Conservation (phyloP, 1,284 basidiomycete genomes). For the Puccinia triticina region DNA sequence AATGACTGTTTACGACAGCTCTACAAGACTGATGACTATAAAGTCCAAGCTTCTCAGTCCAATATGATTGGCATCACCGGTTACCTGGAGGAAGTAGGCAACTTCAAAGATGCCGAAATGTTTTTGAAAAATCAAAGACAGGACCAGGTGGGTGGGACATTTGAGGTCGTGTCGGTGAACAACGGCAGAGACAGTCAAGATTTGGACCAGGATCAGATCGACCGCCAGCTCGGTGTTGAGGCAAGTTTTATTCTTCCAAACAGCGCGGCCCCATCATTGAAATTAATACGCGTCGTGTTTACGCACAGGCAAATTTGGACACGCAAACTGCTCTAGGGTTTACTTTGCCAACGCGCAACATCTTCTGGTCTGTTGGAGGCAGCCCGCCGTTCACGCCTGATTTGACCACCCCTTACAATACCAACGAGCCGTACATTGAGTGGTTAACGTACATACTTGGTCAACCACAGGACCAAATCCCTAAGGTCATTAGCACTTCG, state of each 20-base stretch:
- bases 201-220: slow-evolving; percentile 23
- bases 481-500: slow-evolving; percentile 42
- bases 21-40: slow-evolving; percentile 32
- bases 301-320: slow-evolving; percentile 34
- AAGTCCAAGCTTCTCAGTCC: neutral
- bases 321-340: slow-evolving; percentile 42
- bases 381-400: slow-evolving; percentile 42
- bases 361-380: slow-evolving; percentile 42
- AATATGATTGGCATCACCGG: slow-evolving; percentile 49
- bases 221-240: slow-evolving; percentile 32
- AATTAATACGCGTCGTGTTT: neutral
- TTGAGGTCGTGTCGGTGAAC: slow-evolving; percentile 34
- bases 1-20: slow-evolving; percentile 47
- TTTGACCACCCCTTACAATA: slow-evolving; percentile 27
- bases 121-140: slow-evolving; percentile 33
- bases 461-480: slow-evolving; percentile 26
- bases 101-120: slow-evolving; percentile 28
- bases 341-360: slow-evolving; percentile 35
- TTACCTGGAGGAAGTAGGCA: slow-evolving; percentile 38
- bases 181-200: slow-evolving; percentile 26
- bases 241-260: slow-evolving; percentile 21
- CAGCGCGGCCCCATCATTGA: neutral
- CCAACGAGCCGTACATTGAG: slow-evolving; percentile 45
- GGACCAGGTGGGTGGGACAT: slow-evolving; percentile 23
- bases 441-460: slow-evolving; percentile 42